Base-by-base conservation (phyloP, 1,139 yeast genomes). In the Sugiyamaella grinbergsii region DNA sequence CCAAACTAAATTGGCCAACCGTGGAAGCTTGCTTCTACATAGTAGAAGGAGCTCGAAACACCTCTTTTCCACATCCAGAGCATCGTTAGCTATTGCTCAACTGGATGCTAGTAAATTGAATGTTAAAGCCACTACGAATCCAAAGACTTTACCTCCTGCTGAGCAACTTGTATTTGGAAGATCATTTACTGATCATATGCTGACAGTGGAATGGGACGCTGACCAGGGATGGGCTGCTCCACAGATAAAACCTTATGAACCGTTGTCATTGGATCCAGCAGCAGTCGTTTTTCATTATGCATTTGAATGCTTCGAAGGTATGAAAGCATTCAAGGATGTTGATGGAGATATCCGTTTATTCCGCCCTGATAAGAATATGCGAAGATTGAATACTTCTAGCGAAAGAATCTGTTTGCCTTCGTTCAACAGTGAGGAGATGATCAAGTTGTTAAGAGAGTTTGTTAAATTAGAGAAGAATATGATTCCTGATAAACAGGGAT, bases 251-350 rank as follows among this genome's bases (percentile, higher is more conserved):
- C 97, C 98, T 28, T 90, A 88, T 71, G 93, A 83, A 52, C 80
- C 81, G 46, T 72, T 93, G 53, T 62, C 74, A 16, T 71, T 93
- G 52, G 96, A 90, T 63, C 98, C 98, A 32, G 83, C 97, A 11
- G 72, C 94, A 10, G 79, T 83, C 65, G 98, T 91, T 31, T 82
- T 93, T 71, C 98, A 93, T 73, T 93, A 93, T 64, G 93, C 96
- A 1, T 93, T 93, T 66, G 96, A 90, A 70, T 79, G 93, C 59
- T 93, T 93, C 63, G 98, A 93, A 75, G 98, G 98, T 58, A 78
- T 93, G 77, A 93, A 93, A 76, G 98, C 98, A 5, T 93, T 90
- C 78, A 79, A 81, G 62, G 72, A 67, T 52, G 54, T 85, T 58
- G 62, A 71, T 16, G 75, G 85, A 40, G 85, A 81, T 59, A 76